Evolutionary conservation across 1,139 yeast species (phyloP), one percentile per base, ranked within the genome.

Genomic region (Candida pseudoviswanathii): DNA sequence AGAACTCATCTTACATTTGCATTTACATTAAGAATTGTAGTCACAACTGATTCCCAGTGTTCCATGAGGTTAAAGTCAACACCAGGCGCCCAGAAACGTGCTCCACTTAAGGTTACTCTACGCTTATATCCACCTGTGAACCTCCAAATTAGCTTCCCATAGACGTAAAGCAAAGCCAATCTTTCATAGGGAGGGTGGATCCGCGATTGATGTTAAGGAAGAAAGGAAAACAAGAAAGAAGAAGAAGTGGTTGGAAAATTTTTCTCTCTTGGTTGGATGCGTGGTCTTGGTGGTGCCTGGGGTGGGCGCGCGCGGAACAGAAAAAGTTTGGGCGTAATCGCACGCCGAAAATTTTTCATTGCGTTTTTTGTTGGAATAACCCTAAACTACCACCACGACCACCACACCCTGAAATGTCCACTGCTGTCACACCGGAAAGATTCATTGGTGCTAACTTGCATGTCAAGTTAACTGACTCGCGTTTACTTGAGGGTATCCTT

Each of bases 1-100:
- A 6, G 30, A 27, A 27, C 9, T 27, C 6, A 27, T 27, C 9
- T 27, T 33, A 21, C 24, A 33, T 16, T 4, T 10, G 5, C 7
- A 27, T 16, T 16, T 30, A 5, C 31, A 27, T n/a, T 9, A 27
- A n/a, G 50, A 58, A 51, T 68, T 75, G 67, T 75, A 74, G 80
- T 66, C 78, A 71, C 80, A 75, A 75, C 81, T 76, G 81, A 76
- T 76, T 76, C 81, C 81, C 80, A 75, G 67, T 73, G 73, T 72
- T 67, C 76, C 80, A 76, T 64, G 52, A 51, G 57, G 37, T 55
- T 54, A 37, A 27, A 62, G 77, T 76, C 81, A 75, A 74, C 73
- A 75, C 66, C 81, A 68, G 81, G 81, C 80, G 81, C 81, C 81
- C 81, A 76, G 81, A 67, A 76, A 75, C 80, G 80, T 75, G 78